Base-by-base conservation (phyloP, 2,329 filamentous ascomycete species). In the Sclerotinia trifoliorum region DNA sequence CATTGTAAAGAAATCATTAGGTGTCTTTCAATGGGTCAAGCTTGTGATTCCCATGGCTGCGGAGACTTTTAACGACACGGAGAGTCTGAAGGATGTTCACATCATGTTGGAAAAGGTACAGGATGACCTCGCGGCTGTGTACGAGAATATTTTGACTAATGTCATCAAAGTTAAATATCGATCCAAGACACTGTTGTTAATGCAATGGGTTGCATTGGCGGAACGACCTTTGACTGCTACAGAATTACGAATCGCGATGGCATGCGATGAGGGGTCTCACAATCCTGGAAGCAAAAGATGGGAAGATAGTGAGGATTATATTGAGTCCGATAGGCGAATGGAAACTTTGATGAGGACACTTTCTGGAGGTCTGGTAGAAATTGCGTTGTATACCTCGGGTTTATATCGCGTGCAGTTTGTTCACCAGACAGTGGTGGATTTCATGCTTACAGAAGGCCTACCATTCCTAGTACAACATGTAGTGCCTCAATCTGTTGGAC, bases 11-110 rank as follows among this genome's bases (percentile, higher is more conserved):
- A 72, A 72, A 15, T 76, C 79, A 1, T 17, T 63, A 0, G 79
- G 79, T 1, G 67, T 80, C 8, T 81, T 81, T 65, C 70, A 79
- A 52, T 81, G 80, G 80, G 78, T 79, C 0, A 63, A 44, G n/a
- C 72, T 81, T 17, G 77, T 79, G 0, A 42, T 73, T 65, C 39
- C 29, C 13, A 32, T 69, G 32, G 55, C 39, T n/a, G 44, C 65
- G 2, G 19, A 69, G n/a, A 60, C 29, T n/a, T 26, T 54, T 3
- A 61, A 70, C 49, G 58, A 61, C 24, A 71, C 29, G 57, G 71
- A 42, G 10, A 60, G 21, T 61, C 51, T 56, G 21, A 42, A 35
- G 7, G 29, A 68, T 24, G 65, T 74, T 26, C 54, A 52, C 13
- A 6, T 64, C n/a, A 62, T 51, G 48, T 42, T 74, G 32, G 49